Evolutionary conservation across 805 yeast genomes (phyloP), one percentile per base, ranked within the genome.

Genomic region (Saturnispora serradocipensis): DNA sequence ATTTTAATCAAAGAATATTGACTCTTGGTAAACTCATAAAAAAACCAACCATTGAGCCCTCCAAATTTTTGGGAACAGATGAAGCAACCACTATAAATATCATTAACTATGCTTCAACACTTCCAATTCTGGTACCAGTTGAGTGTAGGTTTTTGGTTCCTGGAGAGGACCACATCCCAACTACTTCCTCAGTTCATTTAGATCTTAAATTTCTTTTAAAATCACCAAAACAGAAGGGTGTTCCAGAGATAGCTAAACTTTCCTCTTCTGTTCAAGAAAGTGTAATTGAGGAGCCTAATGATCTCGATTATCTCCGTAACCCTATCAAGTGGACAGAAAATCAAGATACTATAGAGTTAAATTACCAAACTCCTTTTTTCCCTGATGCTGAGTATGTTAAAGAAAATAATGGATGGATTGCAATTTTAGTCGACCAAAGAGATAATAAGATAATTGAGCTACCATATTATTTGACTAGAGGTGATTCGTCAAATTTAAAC

Each of bases 121-220:
- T 89, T 34, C 97, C 97, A 43, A 67, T 73, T 45, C 67, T 90
- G 47, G 80, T 84, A 60, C 70, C 89, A 15, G 57, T 89, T 28
- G 78, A 77, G 48, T 83, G 95, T 43, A 80, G 78, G 53, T 88
- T 88, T 69, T 75, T 77, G 56, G 96, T 91, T 43, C 91, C 96
- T 3, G 98, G 98, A 34, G 97, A 90, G 71, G 64, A 68, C 15
- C 71, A 71, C 30, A 81, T 86, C 28, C 80, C 89, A 0, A 84
- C 96, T 27, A 74, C 77, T 25, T 80, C 97, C 2, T 76, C 77
- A 46, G 81, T 88, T 8, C 90, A 88, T 67, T 71, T 95, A 53
- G 81, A 80, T 30, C 57, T 93, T 24, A 88, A 90, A 67, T 84
- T 86, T 53, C 66, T 87, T 43, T 79, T 88, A 39, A 81, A 83